Base-by-base conservation (phyloP, 306 rosid species). In the Oxytropis ochrocephala region DNA sequence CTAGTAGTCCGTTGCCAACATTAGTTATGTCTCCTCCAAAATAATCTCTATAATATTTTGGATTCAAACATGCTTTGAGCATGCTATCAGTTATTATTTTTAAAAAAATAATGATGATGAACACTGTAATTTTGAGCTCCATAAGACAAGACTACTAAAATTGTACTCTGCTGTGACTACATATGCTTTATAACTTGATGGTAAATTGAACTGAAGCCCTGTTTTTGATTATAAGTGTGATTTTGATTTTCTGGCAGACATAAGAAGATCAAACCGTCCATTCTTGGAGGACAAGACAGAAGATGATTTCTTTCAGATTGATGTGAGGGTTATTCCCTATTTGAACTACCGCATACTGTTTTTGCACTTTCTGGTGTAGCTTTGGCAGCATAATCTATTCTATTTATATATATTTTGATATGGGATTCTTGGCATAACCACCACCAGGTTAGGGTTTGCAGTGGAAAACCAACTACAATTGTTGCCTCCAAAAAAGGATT, bases 301-400 rank as follows among this genome's bases (percentile, higher is more conserved):
- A 59, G 97, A 88, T 52, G 98, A 94, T 81, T 87, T 84, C 80
- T 94, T 94, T 82, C 97, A 94, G 77, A 90, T 94, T 78, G 98
- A 94, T 77, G 98, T 90, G 75, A 85, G 91, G 56, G 13, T 54
- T 67, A 48, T 61, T 52, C 58, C 36, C 47, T 67, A 54, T 55
- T 52, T 35, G 5, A 18, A 69, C 42, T 49, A 38, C 43, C 21
- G 17, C 54, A 13, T 17, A 3, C 16, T 57, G 2, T 11, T 60
- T 73, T 32, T 57, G 24, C 35, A 38, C 42, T 60, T 63, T 70
- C 42, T 4, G 5, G 43, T 55, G 8, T 61, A 57, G 36, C 50
- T 43, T 11, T 33, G 68, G 49, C 52, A 30, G 14, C 47, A 29
- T 85, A 43, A 76, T 63, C 9, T 41, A 32, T 43, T 18, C 9